phyloP scores from a whole-genome alignment of 2,329 filamentous ascomycete genomes.

The Lasiodiplodia citricola region DNA sequence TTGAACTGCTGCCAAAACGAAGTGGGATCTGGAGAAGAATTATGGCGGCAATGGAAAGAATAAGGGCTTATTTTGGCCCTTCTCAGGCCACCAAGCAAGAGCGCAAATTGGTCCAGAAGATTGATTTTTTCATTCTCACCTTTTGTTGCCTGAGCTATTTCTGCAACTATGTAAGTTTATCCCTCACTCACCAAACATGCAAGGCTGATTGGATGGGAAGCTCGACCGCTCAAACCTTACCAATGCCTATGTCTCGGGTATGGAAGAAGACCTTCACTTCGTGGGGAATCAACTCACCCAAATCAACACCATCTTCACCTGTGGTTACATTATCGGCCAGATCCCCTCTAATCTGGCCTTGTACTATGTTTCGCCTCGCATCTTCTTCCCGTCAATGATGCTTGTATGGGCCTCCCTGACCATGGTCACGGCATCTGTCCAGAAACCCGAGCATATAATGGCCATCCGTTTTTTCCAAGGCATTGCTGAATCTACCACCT shows the following conservation, averaged over 20 bases:
- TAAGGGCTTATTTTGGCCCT: slow-evolving; percentile 39
- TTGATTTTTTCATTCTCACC: slow-evolving; percentile 68
- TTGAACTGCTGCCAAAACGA: not conserved
- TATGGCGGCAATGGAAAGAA: slow-evolving; percentile 6
- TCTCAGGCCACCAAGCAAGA: slow-evolving; percentile 45
- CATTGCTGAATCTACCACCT: slow-evolving; percentile 62
- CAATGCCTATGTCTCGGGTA: slow-evolving; percentile 50
- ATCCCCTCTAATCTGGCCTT: slow-evolving; percentile 67
- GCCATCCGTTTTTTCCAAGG: slow-evolving; percentile 62
- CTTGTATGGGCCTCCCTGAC: slow-evolving; percentile 68
- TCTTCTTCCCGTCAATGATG: slow-evolving; percentile 69
- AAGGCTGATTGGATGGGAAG: slow-evolving; percentile 30
- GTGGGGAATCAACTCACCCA: slow-evolving; percentile 49
- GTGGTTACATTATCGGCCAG: slow-evolving; percentile 60
- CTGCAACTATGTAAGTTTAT: slow-evolving; percentile 34
- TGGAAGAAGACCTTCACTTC: slow-evolving; percentile 48
- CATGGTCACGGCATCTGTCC: slow-evolving; percentile 62
- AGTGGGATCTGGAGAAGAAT: not conserved
- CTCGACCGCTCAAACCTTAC: slow-evolving; percentile 49
- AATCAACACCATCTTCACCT: slow-evolving; percentile 52
- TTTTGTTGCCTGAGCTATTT: slow-evolving; percentile 63
- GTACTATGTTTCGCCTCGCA: slow-evolving; percentile 66
- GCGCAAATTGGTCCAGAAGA: slow-evolving; percentile 59
- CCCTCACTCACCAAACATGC: not conserved
- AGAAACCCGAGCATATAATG: slow-evolving; percentile 62